A percentile compares a stretch with the other conserved stretches of the same genome.
Conservation (phyloP, 768 basidiomycete genomes). For the Tephrocybe sp. region DNA sequence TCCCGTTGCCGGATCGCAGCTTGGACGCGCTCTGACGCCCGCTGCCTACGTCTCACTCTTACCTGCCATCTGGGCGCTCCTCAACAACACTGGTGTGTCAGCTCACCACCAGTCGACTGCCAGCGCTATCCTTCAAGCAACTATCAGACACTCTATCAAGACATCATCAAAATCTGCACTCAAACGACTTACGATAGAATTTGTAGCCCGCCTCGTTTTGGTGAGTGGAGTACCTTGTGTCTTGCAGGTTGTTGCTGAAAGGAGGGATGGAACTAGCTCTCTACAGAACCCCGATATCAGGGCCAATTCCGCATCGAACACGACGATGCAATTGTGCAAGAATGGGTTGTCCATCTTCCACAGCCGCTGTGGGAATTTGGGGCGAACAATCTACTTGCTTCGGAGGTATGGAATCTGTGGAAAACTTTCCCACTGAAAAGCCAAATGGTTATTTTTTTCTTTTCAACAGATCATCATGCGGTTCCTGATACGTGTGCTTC, state of each 20-base stretch:
- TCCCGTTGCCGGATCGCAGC: conserved; percentile 36
- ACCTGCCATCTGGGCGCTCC: conserved; percentile 76
- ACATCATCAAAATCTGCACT: conserved; percentile 56
- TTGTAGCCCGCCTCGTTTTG: conserved; percentile 66
- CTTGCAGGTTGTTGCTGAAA: conserved; percentile 5
- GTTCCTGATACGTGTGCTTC: conserved; percentile 59
- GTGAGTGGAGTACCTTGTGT: conserved; percentile 41
- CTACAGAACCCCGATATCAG: conserved; percentile 49
- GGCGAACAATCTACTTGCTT: conserved; percentile 46
- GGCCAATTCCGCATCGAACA: conserved; percentile 44
- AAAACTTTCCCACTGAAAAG: conserved; percentile 7
- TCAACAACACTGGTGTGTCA: conserved; percentile 42
- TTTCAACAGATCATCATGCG: conserved; percentile 57
- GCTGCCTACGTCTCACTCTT: conserved; percentile 63
- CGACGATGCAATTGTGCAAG: conserved; percentile 36
- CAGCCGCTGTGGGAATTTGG: conserved; percentile 85
- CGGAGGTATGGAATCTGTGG: conserved; percentile 51
- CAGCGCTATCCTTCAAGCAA: conserved; percentile 46
- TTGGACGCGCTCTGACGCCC: conserved; percentile 52
- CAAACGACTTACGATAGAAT: conserved; percentile 70
- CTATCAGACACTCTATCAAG: conserved; percentile 64
- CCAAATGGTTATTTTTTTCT: too few species aligned
- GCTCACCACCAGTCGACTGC: conserved; percentile 19
- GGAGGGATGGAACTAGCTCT: conserved; percentile 43
- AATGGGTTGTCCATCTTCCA: conserved; percentile 78